Conservation (phyloP, 495 filamentous ascomycete genomes). For the Filosporella fistucella region DNA sequence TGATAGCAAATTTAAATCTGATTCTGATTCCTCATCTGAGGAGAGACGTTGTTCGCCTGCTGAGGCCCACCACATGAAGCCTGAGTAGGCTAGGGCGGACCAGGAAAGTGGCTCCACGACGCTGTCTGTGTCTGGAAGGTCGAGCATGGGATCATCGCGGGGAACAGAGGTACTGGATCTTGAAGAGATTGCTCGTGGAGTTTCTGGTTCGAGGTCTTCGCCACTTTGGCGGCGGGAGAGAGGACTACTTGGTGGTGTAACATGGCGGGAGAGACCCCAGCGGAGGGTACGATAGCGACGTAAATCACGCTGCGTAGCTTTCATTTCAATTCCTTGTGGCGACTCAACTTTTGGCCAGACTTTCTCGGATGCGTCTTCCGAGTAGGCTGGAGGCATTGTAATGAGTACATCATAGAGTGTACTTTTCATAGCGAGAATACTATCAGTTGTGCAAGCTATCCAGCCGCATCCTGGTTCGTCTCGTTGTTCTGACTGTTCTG, state of each 20-base stretch:
- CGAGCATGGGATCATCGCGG: constrained; percentile 24
- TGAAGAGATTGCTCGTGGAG: constrained; percentile 24
- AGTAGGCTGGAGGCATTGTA: constrained; percentile 64
- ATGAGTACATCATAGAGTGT: constrained; percentile 85
- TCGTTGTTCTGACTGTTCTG: constrained; percentile 12
- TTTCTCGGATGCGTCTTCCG: constrained; percentile 49
- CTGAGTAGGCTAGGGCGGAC: constrained; percentile 82
- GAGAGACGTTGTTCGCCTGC: constrained; percentile 76
- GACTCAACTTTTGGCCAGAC: constrained; percentile 72
- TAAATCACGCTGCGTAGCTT: constrained; percentile 87
- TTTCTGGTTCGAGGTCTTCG: constrained; percentile 4
- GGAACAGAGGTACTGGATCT: constrained; percentile 42
- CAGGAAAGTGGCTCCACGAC: constrained; percentile 80
- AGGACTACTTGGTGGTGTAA: constrained; percentile 17
- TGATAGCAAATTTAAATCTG: constrained; percentile 41
- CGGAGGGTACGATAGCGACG: constrained; percentile 72
- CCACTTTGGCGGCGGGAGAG: constrained; percentile 6
- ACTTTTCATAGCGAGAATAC: constrained; percentile 77
- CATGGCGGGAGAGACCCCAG: constrained; percentile 51
- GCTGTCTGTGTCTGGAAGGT: constrained; percentile 33
- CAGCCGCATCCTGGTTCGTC: constrained; percentile 62
- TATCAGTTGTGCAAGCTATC: constrained; percentile 95
- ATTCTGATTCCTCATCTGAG: constrained; percentile 41
- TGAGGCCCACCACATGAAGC: constrained; percentile 98
- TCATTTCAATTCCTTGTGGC: constrained; percentile 57